phyloP scores from a whole-genome alignment of 331 rosid genomes.

The Malus hybrid region DNA sequence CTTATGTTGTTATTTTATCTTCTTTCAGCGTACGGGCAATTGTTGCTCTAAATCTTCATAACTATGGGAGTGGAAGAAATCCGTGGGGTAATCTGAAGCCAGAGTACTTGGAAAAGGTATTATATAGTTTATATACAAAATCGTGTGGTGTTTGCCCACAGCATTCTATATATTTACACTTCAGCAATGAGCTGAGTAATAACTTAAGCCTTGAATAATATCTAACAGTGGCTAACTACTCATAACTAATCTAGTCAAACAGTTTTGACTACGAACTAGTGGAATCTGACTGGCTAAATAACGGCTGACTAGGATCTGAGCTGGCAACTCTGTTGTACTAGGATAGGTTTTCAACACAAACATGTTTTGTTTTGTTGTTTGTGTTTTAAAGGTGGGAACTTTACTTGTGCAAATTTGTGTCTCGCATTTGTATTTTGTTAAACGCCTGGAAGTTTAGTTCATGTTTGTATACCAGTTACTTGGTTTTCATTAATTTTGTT shows the following conservation, averaged over 20 bases:
- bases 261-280: background rate
- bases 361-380: background rate
- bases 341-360: background rate
- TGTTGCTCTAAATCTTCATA: conserved; percentile 88
- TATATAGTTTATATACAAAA: background rate
- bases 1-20: conserved; percentile 11
- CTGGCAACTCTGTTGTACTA: background rate
- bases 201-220: background rate
- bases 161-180: background rate
- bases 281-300: background rate
- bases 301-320: background rate
- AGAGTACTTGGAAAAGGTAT: conserved; percentile 89
- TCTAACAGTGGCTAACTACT: background rate
- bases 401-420: background rate
- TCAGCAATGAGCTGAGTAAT: background rate
- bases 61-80: conserved; percentile 95
- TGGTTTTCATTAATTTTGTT: background rate
- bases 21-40: conserved; percentile 78
- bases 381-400: background rate
- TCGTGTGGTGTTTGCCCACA: background rate
- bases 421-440: background rate
- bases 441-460: background rate
- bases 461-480: background rate
- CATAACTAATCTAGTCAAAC: background rate
- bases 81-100: conserved; percentile 94